phyloP scores from a whole-genome alignment of 2,329 filamentous ascomycete species.

The Arthrobotrys entomopaga region DNA sequence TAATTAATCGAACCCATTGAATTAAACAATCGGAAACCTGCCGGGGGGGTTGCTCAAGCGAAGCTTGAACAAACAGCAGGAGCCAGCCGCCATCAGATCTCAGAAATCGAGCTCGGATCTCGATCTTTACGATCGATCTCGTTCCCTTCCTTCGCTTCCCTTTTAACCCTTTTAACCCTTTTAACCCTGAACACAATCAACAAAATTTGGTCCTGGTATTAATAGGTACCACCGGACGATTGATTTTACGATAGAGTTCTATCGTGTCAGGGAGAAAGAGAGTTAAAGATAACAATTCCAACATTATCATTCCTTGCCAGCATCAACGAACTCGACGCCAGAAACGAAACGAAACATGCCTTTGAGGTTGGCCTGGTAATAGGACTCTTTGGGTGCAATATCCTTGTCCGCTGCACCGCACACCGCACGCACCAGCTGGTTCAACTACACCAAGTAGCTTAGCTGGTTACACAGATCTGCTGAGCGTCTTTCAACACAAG shows the following conservation, averaged over 20 bases:
- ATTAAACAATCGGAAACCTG: conserved; percentile 23
- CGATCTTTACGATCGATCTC: conserved; percentile 7
- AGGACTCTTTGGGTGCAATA: conserved; percentile 28
- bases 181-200: conserved; percentile 25
- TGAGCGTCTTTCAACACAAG: conserved; percentile 14
- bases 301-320: conserved; percentile 2
- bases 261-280: conserved; percentile 6
- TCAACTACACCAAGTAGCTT: conserved; percentile 23
- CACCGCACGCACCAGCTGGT: conserved; percentile 14
- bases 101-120: conserved; percentile 37
- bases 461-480: conserved; percentile 52
- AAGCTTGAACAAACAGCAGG: conserved; percentile 16
- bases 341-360: conserved; percentile 15
- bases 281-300: conserved; percentile 6
- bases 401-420: conserved; percentile 37
- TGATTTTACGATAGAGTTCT: conserved; percentile 15
- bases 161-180: conserved; percentile 5
- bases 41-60: conserved; percentile 48
- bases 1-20: conserved; percentile 14
- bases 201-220: neutral
- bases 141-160: conserved; percentile 1
- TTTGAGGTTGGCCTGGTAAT: conserved; percentile 18
- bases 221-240: neutral
- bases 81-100: conserved; percentile 28
- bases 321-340: neutral